Evolutionary conservation across 2,329 filamentous ascomycete genomes (phyloP).

Genomic region (Pyricularia sp.): DNA sequence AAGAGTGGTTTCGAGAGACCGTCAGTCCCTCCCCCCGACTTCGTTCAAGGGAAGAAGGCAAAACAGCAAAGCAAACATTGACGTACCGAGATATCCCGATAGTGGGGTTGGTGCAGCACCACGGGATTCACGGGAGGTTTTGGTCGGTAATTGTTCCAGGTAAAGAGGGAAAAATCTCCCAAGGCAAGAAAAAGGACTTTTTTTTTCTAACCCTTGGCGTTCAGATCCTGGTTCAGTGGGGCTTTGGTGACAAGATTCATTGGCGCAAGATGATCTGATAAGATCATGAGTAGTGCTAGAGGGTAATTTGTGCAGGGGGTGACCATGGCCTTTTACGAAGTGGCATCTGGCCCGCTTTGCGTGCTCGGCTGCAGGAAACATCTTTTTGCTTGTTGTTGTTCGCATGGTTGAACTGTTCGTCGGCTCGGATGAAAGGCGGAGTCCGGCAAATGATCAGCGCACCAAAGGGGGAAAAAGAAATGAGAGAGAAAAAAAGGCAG

Average conservation of each 20-base stretch:
- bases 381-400: not conserved
- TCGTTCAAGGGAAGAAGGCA: not conserved
- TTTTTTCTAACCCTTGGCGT: not conserved
- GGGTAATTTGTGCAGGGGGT: not conserved
- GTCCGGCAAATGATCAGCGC: not conserved
- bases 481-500: not conserved
- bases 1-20: not conserved
- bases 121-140: too few relatives aligned
- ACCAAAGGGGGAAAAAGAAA: not conserved
- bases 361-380: not conserved
- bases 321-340: not conserved
- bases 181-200: not conserved
- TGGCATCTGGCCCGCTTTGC: not conserved
- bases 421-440: not conserved
- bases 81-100: not conserved
- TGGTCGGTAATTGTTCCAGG: not conserved
- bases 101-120: not conserved
- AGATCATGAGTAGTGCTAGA: constrained; percentile 10
- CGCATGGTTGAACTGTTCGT: not conserved
- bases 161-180: not conserved
- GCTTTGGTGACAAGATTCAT: constrained; percentile 4
- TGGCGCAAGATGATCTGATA: constrained; percentile 17
- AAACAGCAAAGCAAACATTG: not conserved
- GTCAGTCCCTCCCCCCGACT: not conserved
- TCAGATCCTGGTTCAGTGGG: not conserved